These are phyloP conservation scores for Salix caprea DNA, from an alignment of 345 rosid genomes.

Conservation along the genomic window DNA sequence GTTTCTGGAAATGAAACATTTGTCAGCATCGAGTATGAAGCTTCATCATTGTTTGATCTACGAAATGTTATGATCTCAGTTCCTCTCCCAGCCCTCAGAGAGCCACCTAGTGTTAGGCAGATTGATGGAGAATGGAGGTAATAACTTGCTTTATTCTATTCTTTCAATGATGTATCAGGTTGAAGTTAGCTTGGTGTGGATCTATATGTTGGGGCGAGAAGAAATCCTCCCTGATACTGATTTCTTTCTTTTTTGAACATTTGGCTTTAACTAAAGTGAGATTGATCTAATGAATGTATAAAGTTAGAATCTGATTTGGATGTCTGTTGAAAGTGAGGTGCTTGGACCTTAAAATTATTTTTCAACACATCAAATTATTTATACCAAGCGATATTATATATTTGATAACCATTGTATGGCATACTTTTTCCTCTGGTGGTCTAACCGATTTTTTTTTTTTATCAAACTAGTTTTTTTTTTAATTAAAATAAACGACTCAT, in stretches of 20 bases:
- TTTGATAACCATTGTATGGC: too few relatives aligned
- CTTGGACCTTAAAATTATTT: background rate
- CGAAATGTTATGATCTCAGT: slow-evolving; percentile 77
- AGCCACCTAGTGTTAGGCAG: slow-evolving; percentile 77
- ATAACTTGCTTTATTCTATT: slow-evolving; percentile 1
- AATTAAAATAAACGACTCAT: too few relatives aligned
- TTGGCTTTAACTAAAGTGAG: background rate
- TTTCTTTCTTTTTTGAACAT: background rate
- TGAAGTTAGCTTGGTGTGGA: background rate
- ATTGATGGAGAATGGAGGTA: slow-evolving; percentile 99
- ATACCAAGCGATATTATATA: too few relatives aligned
- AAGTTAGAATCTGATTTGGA: background rate
- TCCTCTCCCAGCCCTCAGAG: slow-evolving; percentile 93
- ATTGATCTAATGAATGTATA: background rate
- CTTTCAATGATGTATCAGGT: background rate
- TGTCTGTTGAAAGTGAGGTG: background rate
- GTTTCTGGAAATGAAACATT: slow-evolving; percentile 95
- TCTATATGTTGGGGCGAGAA: background rate
- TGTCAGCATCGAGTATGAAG: slow-evolving; percentile 96
- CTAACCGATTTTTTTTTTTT: too few relatives aligned
- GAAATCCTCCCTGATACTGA: background rate
- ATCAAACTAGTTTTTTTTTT: too few relatives aligned
- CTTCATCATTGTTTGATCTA: slow-evolving; percentile 87
- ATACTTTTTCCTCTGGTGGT: too few relatives aligned
- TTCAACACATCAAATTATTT: background rate